Base-by-base conservation (phyloP, 768 basidiomycete genomes). In the Boletus huronensis region DNA sequence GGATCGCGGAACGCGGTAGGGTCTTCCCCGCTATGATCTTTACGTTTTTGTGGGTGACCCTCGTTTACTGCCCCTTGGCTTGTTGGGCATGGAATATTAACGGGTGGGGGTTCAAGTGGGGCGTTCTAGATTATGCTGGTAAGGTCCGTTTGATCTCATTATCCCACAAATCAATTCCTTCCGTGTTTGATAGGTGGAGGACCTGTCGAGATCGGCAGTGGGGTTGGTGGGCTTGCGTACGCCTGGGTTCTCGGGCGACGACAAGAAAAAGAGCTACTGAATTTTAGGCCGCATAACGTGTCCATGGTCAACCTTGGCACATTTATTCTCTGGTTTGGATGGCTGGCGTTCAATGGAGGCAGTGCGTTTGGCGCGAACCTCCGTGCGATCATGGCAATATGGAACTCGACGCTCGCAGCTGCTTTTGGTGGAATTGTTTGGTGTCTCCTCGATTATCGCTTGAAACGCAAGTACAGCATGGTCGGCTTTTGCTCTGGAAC, bases 401-500 rank as follows among this genome's bases (percentile, higher is more conserved):
- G 92, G 84, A 94, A 94, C 71, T 88, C 90, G 38, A 93, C 93
- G 87, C 74, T 93, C 14, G 82, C 85, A 19, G 88, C 90, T 35
- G 87, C 90, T 3, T 84, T 89, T 57, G 90, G 83, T 31, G 93
- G 89, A 19, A 78, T 91, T 57, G 82, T 87, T 34, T 94, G 93
- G 91, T 90, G 86, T 63, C 69, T 85, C 50, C 77, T 90, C 52
- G 91, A 93, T 73, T 93, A 79, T 68, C 77, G 90, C 32, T 75
- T 88, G 52, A 89, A 92, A 69, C 76, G 83, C 50, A 89, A 90
- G 70, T 93, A 82, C 78, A 90, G 82, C 31, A 93, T 93, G 81
- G 91, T 96, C 60, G 91, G 92, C 29, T 88, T 97, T 70, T 96
- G 94, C 72, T 72, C 83, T 1, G 93, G 93, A 23, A 90, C 91